Evolutionary conservation across 2,329 filamentous ascomycete genomes (phyloP), one percentile per base, ranked within the genome.

Genomic region (Botryosphaeria dothidea): DNA sequence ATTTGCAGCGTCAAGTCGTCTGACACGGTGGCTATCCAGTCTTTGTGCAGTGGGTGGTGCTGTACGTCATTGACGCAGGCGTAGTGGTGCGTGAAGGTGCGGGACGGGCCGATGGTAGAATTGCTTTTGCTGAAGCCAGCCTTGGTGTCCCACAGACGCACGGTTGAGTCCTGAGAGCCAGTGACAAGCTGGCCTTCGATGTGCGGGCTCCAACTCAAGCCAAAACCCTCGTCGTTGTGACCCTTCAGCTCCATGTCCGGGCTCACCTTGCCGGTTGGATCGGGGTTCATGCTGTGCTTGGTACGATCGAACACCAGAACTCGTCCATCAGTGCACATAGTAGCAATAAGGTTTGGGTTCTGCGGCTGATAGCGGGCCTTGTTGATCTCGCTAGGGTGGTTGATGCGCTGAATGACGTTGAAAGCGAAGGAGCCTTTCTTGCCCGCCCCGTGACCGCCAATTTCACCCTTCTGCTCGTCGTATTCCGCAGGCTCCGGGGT

Each of bases 281-380:
- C 86, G 7, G 94, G 93, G 68, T 89, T 83, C 64, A 90, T 87
- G 56, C 90, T 90, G 77, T 98, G 94, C 84, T 97, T 98, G 62
- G 94, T 96, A 69, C 94, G 90, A 81, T 99, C 95, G 81, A 96
- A 99, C 70, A 99, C 88, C 76, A 98, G 88, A 46, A 97, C 91
- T 69, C 88, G 90, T 68, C 92, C 91, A 76, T 97, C 92, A 7
- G 92, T 88, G 69, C 92, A 93, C 80, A 97, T 89, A 0, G 95
- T 97, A 3, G 95, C 95, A 72, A 99, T 96, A 65, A 99, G 89
- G 73, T 99, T 93, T 4, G 94, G 93, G 74, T 99, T 99, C 77
- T 98, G 94, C 13, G 95, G 95, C 79, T 97, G 93, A 76, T 98
- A 98, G 70, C 95, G 90, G 17, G 95, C 96, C 82, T 98, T 99